These are phyloP conservation scores for Berberis thunbergii DNA, from an alignment of 164 flowering plant genomes.

Conservation along the genomic window DNA sequence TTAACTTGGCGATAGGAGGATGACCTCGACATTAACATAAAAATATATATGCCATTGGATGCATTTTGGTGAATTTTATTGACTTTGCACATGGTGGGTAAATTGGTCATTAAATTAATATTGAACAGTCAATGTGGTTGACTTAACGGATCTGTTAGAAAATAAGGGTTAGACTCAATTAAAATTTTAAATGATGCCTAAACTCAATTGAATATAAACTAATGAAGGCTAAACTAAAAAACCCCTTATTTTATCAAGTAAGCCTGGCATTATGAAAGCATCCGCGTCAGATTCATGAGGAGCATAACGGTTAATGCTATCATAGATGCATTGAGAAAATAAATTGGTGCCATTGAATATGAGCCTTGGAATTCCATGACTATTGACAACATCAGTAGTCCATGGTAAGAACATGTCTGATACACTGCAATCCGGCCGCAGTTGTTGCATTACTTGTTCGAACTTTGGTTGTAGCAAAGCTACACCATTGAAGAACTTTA, in stretches of 20 bases:
- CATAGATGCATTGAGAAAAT: constrained; percentile 18
- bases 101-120: too few species aligned
- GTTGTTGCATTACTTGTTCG: constrained; percentile 17
- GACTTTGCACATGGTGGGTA: too few species aligned
- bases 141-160: too few species aligned
- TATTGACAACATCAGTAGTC: constrained; percentile 17
- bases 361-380: constrained; percentile 22
- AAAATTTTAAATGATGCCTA: too few species aligned
- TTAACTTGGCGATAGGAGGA: too few species aligned
- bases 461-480: constrained; percentile 19
- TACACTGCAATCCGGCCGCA: constrained; percentile 24
- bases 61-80: too few species aligned
- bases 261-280: constrained; percentile 2
- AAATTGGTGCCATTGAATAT: constrained; percentile 27
- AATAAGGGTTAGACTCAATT: too few species aligned
- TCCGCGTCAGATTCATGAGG: constrained; percentile 12
- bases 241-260: constrained; percentile 24
- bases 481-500: constrained; percentile 14
- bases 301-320: constrained; percentile 2
- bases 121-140: too few species aligned
- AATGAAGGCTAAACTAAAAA: too few species aligned
- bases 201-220: too few species aligned
- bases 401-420: constrained; percentile 29
- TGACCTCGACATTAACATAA: too few species aligned
- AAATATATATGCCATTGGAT: too few species aligned